Evolutionary conservation across 1,139 yeast species (phyloP).

Genomic region (Hyphopichia buzzinii): DNA sequence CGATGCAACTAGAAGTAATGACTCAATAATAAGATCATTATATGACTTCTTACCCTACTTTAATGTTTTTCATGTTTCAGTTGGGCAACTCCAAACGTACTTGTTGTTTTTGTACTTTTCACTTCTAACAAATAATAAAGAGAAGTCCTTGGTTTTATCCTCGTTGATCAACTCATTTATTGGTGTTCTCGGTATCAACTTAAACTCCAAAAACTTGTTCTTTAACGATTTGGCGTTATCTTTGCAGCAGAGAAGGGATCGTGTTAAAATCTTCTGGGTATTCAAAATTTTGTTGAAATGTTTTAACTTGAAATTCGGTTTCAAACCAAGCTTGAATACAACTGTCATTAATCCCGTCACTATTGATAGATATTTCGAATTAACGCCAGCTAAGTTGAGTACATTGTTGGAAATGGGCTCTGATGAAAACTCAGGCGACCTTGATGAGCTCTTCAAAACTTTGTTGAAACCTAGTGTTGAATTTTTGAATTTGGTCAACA

Average conservation of each 20-base stretch:
- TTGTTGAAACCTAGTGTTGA: conserved; percentile 45
- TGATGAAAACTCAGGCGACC: conserved; percentile 15
- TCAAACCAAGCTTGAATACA: conserved; percentile 47
- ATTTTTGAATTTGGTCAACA: conserved; percentile 43
- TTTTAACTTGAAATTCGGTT: conserved; percentile 50
- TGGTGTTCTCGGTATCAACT: conserved; percentile 47
- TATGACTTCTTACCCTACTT: conserved; percentile 49
- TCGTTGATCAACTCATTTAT: conserved; percentile 46
- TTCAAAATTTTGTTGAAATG: conserved; percentile 52
- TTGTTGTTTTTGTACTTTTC: conserved; percentile 43
- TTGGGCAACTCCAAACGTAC: conserved; percentile 42
- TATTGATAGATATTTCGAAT: conserved; percentile 45
- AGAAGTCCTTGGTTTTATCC: conserved; percentile 42
- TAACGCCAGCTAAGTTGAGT: conserved; percentile 47
- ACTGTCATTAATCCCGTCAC: conserved; percentile 52
- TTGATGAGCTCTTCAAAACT: conserved; percentile 38
- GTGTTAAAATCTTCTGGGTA: conserved; percentile 63
- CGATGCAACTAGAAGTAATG: conserved; percentile 13
- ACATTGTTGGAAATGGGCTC: conserved; percentile 23
- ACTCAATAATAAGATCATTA: conserved; percentile 31
- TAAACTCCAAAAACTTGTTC: conserved; percentile 44
- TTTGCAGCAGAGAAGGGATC: conserved; percentile 40
- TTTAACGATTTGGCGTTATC: conserved; percentile 44
- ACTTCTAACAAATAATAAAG: conserved; percentile 45
- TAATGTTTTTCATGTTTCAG: conserved; percentile 44